A percentile compares a stretch with the other conserved stretches of the same genome.
Evolutionary conservation across 768 basidiomycete species (phyloP).

Genomic region (Mycena venus): DNA sequence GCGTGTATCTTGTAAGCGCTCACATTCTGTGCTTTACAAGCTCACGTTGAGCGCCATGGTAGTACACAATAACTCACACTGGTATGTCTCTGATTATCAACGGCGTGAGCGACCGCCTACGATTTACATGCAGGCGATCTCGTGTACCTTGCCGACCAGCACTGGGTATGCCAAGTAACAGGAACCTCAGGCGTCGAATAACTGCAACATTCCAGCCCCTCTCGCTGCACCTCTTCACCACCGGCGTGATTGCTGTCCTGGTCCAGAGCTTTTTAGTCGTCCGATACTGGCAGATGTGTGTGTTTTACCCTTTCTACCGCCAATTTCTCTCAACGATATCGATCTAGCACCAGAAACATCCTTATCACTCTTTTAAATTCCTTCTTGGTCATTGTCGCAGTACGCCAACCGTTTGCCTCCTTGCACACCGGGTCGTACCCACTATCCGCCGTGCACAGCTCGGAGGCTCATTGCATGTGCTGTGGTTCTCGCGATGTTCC

Average conservation of each 20-base stretch:
- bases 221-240: slow-evolving; percentile 14
- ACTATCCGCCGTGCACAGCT: slow-evolving; percentile 10
- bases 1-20: slow-evolving; percentile 21
- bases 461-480: slow-evolving; percentile 15
- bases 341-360: slow-evolving; percentile 22
- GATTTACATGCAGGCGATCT: too few relatives aligned
- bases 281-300: slow-evolving; percentile 20
- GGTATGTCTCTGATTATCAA: slow-evolving; percentile 19
- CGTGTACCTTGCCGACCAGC: too few relatives aligned
- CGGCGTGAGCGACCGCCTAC: slow-evolving; percentile 1
- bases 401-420: slow-evolving; percentile 6
- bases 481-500: slow-evolving; percentile 9
- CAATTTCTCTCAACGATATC: slow-evolving; percentile 1
- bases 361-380: too few relatives aligned
- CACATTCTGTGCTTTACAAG: slow-evolving; percentile 10
- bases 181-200: slow-evolving; percentile 2
- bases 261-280: slow-evolving; percentile 24
- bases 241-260: slow-evolving; percentile 16
- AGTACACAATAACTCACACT: slow-evolving; percentile 21
- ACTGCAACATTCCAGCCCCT: slow-evolving; percentile 17
- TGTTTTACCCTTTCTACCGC: not conserved
- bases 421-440: slow-evolving; percentile 2
- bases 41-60: slow-evolving; percentile 1
- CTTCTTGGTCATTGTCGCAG: slow-evolving; percentile 18
- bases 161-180: too few relatives aligned